Percentiles rank a stretch among this genome's conserved stretches.
Conservation (phyloP, 2,329 filamentous ascomycete species). For the Aurifilum marmelostoma region DNA sequence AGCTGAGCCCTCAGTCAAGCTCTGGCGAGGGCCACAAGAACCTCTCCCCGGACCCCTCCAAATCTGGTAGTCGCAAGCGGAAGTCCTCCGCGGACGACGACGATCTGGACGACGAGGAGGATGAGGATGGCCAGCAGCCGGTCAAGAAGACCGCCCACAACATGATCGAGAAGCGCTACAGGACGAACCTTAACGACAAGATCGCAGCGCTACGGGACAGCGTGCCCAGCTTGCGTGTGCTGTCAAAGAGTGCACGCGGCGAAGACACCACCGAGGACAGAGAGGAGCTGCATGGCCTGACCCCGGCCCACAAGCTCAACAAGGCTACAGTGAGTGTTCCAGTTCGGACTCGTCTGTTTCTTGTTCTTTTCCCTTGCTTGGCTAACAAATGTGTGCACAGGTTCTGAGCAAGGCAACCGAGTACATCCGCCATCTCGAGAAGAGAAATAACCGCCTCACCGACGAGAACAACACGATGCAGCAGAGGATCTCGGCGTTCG, state of each 20-base stretch:
- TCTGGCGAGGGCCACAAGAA: constrained; percentile 51
- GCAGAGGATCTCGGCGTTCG: constrained; percentile 72
- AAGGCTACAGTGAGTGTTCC: constrained; percentile 77
- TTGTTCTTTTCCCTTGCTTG: not conserved
- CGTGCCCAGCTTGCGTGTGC: constrained; percentile 85
- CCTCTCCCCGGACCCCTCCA: constrained; percentile 64
- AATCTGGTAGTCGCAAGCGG: constrained; percentile 62
- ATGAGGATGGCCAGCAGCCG: constrained; percentile 58
- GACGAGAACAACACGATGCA: constrained; percentile 84
- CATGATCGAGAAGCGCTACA: constrained; percentile 96
- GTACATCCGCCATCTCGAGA: constrained; percentile 92
- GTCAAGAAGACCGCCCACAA: constrained; percentile 95
- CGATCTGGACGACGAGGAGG: constrained; percentile 64
- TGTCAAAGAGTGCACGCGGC: constrained; percentile 71
- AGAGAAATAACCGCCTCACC: constrained; percentile 78
- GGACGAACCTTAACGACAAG: constrained; percentile 96
- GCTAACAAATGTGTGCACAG: constrained; percentile 38
- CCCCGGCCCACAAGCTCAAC: constrained; percentile 91
- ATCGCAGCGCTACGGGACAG: constrained; percentile 90
- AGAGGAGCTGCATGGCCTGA: constrained; percentile 79
- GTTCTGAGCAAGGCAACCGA: constrained; percentile 93
- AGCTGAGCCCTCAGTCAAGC: constrained; percentile 61
- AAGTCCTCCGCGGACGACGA: constrained; percentile 67
- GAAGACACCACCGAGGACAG: constrained; percentile 74
- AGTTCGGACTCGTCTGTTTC: not conserved